Evolutionary conservation across 768 basidiomycete species (phyloP).

Genomic region (Lyophyllum semitale): DNA sequence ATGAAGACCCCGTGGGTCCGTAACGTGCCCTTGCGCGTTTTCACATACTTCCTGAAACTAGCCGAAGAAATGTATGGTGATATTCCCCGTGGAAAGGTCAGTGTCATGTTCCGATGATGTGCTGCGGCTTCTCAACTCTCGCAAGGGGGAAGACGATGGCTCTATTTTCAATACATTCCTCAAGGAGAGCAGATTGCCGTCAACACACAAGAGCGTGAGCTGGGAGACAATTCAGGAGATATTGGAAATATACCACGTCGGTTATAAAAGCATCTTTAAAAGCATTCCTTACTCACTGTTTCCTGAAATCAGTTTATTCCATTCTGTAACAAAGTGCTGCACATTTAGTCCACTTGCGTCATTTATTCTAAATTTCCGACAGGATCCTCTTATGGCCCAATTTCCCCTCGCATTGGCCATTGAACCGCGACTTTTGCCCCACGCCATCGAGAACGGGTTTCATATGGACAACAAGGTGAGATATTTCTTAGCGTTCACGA

Average conservation of each 20-base stretch:
- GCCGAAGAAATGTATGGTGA: constrained; percentile 62
- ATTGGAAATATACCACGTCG: constrained; percentile 69
- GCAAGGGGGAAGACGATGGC: constrained; percentile 74
- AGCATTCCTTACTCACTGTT: constrained; percentile 16
- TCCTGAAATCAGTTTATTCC: constrained; percentile 65
- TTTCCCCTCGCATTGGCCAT: constrained; percentile 77
- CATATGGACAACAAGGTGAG: constrained; percentile 74
- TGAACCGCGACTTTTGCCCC: constrained; percentile 73
- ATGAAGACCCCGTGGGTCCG: constrained; percentile 78
- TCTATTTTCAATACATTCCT: constrained; percentile 63
- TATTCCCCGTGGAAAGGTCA: constrained; percentile 62
- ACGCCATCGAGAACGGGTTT: constrained; percentile 74
- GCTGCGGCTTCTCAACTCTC: constrained; percentile 2
- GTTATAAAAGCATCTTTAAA: constrained; percentile 20
- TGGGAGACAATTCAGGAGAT: constrained; percentile 70
- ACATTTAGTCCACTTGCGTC: constrained; percentile 9
- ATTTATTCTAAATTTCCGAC: constrained; percentile 15
- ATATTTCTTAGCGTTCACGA: neutral
- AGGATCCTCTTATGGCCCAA: constrained; percentile 80
- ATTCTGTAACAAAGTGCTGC: constrained; percentile 65
- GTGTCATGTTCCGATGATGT: constrained; percentile 11
- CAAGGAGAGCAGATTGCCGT: constrained; percentile 68
- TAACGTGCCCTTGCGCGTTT: constrained; percentile 58
- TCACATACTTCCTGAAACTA: constrained; percentile 62
- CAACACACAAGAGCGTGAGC: constrained; percentile 55